Evolutionary conservation across 1,284 basidiomycete species (phyloP), one percentile per base, ranked within the genome.

Genomic region (Trichosporon asahii): DNA sequence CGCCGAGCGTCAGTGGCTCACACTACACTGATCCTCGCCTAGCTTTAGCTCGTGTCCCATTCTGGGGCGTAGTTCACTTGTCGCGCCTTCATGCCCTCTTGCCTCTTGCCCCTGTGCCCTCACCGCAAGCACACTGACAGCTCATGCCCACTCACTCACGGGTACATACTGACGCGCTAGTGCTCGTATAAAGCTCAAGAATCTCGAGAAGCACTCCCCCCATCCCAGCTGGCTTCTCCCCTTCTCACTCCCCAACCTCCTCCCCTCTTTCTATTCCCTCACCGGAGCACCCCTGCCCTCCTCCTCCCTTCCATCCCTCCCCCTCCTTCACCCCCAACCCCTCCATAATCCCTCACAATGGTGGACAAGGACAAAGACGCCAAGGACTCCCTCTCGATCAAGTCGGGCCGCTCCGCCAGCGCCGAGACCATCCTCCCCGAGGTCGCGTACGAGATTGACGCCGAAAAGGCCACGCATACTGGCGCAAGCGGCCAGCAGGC

Each of bases 281-380:
- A 33, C 31, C 31, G 31, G 31, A 33, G 11, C 31, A n/a, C n/a
- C n/a, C n/a, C n/a, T n/a, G n/a, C n/a, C n/a, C n/a, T n/a, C n/a
- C n/a, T n/a, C n/a, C n/a, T n/a, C n/a, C n/a, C n/a, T n/a, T n/a
- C n/a, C n/a, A n/a, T n/a, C n/a, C n/a, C n/a, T n/a, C n/a, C n/a
- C n/a, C n/a, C n/a, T n/a, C n/a, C n/a, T n/a, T n/a, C n/a, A n/a
- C n/a, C n/a, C n/a, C n/a, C n/a, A n/a, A n/a, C 18, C 27, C 2
- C 61, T 29, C 67, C 23, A 7, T 6, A 23, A 40, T 12, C 5
- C 18, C 40, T 44, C 33, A 61, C 23, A 14, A 68, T 68, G 67
- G 40, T 21, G 9, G 68, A 66, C 21, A 69, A 69, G 57, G 68
- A 66, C 21, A 35, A 40, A 21, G 57, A 61, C 57, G 29, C 29